Evolutionary conservation across 345 rosid species (phyloP).

Genomic region (Hevea brasiliensis): DNA sequence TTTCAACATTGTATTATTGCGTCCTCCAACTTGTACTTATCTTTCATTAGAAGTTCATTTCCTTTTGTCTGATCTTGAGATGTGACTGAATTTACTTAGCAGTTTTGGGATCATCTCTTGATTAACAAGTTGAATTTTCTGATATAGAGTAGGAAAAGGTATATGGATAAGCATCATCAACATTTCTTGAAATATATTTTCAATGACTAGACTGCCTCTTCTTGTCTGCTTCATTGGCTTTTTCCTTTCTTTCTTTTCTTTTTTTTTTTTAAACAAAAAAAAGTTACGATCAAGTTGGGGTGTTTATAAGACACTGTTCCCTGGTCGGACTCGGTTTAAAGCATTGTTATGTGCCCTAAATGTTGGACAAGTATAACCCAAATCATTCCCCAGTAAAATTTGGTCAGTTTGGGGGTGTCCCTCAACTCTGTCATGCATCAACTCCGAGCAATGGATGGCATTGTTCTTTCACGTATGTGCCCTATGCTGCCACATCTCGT

Average conservation of each 20-base stretch:
- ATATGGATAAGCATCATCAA: slow-evolving; percentile 12
- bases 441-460: slow-evolving; percentile 2
- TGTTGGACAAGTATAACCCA: too few species aligned
- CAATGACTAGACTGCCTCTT: too few species aligned
- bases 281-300: too few species aligned
- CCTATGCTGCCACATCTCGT: slow-evolving; percentile 22
- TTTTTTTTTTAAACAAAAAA: too few species aligned
- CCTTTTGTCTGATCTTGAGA: slow-evolving; percentile 13
- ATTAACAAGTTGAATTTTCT: slow-evolving; percentile 11
- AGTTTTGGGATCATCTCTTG: slow-evolving; percentile 8
- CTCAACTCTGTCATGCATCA: neutral
- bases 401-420: too few species aligned
- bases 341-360: too few species aligned
- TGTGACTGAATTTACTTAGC: neutral
- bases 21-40: slow-evolving; percentile 21
- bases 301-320: too few species aligned
- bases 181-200: too few species aligned
- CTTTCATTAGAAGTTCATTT: neutral
- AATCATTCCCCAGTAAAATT: too few species aligned
- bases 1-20: slow-evolving; percentile 21
- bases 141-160: neutral
- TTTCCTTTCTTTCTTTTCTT: too few species aligned
- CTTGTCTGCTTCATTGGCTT: too few species aligned
- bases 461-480: slow-evolving; percentile 13
- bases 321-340: too few species aligned